Evolutionary conservation across 2,329 filamentous ascomycete species (phyloP), one percentile per base, ranked within the genome.

Genomic region (Chaetomiaceae sp.): DNA sequence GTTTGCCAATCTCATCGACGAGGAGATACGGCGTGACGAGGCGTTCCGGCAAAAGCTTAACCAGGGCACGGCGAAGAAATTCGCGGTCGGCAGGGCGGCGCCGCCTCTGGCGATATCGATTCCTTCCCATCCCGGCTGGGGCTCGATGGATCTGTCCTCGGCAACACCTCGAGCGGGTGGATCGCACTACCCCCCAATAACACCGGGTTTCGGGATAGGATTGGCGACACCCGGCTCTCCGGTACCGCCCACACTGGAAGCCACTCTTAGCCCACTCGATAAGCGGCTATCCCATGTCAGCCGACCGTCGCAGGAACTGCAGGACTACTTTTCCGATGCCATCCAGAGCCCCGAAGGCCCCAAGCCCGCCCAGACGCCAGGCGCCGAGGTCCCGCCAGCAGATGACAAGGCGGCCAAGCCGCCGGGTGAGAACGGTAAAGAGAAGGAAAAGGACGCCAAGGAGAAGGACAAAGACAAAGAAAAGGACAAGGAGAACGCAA

Each of bases 1-100:
- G 0, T 99, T 99, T 70, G 83, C 86, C 9, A 86, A 87, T 49
- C 75, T 97, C 37, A 86, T 99, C 48, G 87, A 95, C 54, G 91
- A 96, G 66, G 89, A 97, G 66, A 87, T 96, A 59, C 83, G 79
- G 57, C 82, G 89, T 46, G 93, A 99, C 63, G 83, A 87, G 62
- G 73, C 70, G 0, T 83, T 87, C 64, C 81, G 92, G n/a, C 74
- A 81, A 39, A 78, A 79, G 40, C 71, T 95, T 7, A 79, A 89
- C 45, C 78, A 82, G 30, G 75, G 70, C 14, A 73, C 79, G 4
- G 81, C 83, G 55, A 82, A 83, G 60, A 75, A 78, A 25, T 73
- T 77, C 46, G 73, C 73, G 30, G 67, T 76, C n/a, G 75, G 73
- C 35, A 76, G 80, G 40, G 65, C 73, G 3, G 79, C 81, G 58